Base-by-base conservation (phyloP, 306 rosid genomes). In the Astragalus membranaceus region DNA sequence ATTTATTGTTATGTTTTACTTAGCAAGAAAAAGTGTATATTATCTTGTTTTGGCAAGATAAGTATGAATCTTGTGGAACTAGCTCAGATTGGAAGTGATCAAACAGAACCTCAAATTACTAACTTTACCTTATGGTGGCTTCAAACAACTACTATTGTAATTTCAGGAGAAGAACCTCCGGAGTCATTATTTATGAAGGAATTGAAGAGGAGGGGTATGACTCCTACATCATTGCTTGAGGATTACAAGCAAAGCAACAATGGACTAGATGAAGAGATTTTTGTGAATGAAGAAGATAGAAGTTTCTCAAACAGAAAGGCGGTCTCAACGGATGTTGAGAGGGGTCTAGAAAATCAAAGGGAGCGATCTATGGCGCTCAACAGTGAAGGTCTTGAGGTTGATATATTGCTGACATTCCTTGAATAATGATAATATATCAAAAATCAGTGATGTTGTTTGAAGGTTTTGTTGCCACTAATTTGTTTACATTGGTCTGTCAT, bases 381-480 rank as follows among this genome's bases (percentile, higher is more conserved):
- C 89, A 94, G 99, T 23, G 97, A 94, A 88, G 99, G 99, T 80
- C 95, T 94, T 20, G 97, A 94, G 99, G 99, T 94, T 83, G 76
- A 76, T 26, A 37, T 67, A n/a, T 76, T 67, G 53, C 20, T 66
- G 14, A 52, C 58, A 26, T 66, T 43, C 41, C 37, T 79, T 67
- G 23, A n/a, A n/a, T n/a, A n/a, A 0, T 36, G 62, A 39, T 42
- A 41, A 11, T 72, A 36, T 77, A 50, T 78, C 12, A 63, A 39
- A 10, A 32, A 33, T 69, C 43, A 4, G 7, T 53, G 13, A 74
- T 30, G 33, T 65, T 14, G 68, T 16, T 65, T 48, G 36, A 10
- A 58, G 48, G 15, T 62, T 71, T 75, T 73, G 23, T 54, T 64
- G 68, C 41, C 37, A 41, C 12, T 66, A 7, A 15, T 33, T 50